Evolutionary conservation across 1,284 basidiomycete genomes (phyloP), one percentile per base, ranked within the genome.

Genomic region (Meira miltonrushii): DNA sequence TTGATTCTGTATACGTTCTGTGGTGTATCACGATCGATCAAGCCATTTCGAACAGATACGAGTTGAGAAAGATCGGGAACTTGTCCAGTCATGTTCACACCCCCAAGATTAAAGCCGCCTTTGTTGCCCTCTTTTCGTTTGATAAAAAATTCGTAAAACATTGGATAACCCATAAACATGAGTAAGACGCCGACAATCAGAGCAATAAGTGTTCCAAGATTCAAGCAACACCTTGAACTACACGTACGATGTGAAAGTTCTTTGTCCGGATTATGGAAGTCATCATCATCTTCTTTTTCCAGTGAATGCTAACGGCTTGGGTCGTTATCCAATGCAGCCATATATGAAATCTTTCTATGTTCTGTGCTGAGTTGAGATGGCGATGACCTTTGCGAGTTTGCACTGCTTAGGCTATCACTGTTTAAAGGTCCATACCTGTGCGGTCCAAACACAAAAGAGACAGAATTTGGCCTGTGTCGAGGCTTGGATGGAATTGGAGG

Each of bases 1-100:
- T 17, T 54, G 17, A 66, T 58, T 2, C 54, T 72, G 17, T 9
- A 41, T 13, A 55, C 64, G 9, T 58, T 50, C 4, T 21, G 39
- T 1, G 72, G 72, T 1, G 74, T 76, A 50, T 75, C 71, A 4
- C 62, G 64, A 53, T 76, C 74, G 46, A 76, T 61, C 40, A 74
- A 60, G 43, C 39, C 54, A 19, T 7, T 17, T n/a, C 11, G 50
- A n/a, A 39, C 50, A 28, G 38, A 39, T 37, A 5, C 7, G 7
- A 47, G 37, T 4, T 2, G 5, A 9, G n/a, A 25, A 12, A 67
- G 43, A 50, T 64, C 55, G 6, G 66, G 59, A 7, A 66, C 54
- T 37, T 66, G 65, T 8, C 68, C 68, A 0, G 58, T 58, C 1
- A 59, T 54, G 13, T 72, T 70, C 55, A 55, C 62, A 4, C 64